A percentile compares a stretch with the other conserved stretches of the same genome.
Evolutionary conservation across 139 green algal genomes (phyloP).

Genomic region (Coccomyxa sp.): DNA sequence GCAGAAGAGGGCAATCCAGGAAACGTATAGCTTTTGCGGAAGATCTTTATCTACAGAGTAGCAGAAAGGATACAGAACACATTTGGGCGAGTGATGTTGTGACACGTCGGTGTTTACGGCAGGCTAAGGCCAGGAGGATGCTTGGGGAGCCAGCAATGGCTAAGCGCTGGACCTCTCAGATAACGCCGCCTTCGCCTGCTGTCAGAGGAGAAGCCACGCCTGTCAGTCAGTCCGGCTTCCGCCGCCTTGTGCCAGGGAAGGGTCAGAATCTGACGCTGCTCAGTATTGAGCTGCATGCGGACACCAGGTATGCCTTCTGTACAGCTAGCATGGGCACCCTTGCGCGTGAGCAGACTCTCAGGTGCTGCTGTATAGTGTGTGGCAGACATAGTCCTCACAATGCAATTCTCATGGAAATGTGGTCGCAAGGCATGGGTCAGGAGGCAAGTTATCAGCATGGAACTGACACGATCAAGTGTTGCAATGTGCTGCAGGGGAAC

Average conservation of each 20-base stretch:
- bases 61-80: background rate
- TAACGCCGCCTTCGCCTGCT: slow-evolving; percentile 28
- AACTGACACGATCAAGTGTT: background rate
- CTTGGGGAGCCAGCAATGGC: slow-evolving; percentile 22
- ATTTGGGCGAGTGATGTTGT: too few relatives aligned
- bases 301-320: slow-evolving; percentile 30
- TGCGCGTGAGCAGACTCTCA: too few relatives aligned
- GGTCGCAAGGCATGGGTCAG: too few relatives aligned
- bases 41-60: too few relatives aligned
- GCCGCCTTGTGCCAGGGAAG: slow-evolving; percentile 41
- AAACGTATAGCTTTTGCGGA: too few relatives aligned
- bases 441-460: too few relatives aligned
- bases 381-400: too few relatives aligned
- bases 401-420: background rate
- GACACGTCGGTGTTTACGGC: too few relatives aligned
- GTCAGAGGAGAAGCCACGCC: slow-evolving; percentile 40
- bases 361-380: too few relatives aligned
- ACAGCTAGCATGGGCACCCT: background rate
- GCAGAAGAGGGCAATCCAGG: too few relatives aligned
- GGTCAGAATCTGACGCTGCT: slow-evolving; percentile 72
- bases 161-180: slow-evolving; percentile 27
- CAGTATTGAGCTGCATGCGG: slow-evolving; percentile 79
- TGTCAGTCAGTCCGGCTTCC: slow-evolving; percentile 76
- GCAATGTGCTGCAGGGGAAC: slow-evolving; percentile 26
- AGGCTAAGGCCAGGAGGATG: too few relatives aligned